These are phyloP conservation scores for Populus ilicifolia DNA, from an alignment of 345 rosid genomes.

Conservation along the genomic window DNA sequence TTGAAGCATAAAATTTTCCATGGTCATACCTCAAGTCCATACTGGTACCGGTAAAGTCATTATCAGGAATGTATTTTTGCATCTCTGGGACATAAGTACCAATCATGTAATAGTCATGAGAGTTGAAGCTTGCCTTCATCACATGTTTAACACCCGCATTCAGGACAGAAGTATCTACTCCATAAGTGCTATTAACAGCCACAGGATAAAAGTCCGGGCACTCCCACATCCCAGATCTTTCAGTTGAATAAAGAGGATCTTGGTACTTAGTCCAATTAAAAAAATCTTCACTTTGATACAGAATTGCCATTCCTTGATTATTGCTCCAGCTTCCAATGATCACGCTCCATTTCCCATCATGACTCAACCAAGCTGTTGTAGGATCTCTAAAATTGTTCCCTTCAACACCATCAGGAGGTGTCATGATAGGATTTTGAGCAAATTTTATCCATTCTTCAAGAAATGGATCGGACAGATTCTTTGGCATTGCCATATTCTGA, in stretches of 20 bases:
- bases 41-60: constrained; percentile 34
- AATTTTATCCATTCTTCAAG: constrained; percentile 60
- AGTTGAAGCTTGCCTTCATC: constrained; percentile 45
- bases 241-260: constrained; percentile 32
- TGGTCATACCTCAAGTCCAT: constrained; percentile 54
- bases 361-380: constrained; percentile 52
- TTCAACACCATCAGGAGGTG: constrained; percentile 38
- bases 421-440: constrained; percentile 48
- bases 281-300: constrained; percentile 52
- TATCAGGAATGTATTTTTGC: constrained; percentile 38
- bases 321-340: constrained; percentile 33
- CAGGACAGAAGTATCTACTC: constrained; percentile 45
- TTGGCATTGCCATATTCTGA: constrained; percentile 57
- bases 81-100: constrained; percentile 46
- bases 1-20: constrained; percentile 65
- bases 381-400: constrained; percentile 59
- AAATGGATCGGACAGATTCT: constrained; percentile 53
- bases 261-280: constrained; percentile 32
- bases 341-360: constrained; percentile 44
- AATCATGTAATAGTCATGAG: constrained; percentile 46
- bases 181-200: constrained; percentile 22
- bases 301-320: constrained; percentile 37
- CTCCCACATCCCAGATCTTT: constrained; percentile 60
- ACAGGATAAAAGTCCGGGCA: constrained; percentile 67
- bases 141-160: constrained; percentile 45